Conservation (phyloP, 768 basidiomycete species). For the Hypholoma fasciculare region DNA sequence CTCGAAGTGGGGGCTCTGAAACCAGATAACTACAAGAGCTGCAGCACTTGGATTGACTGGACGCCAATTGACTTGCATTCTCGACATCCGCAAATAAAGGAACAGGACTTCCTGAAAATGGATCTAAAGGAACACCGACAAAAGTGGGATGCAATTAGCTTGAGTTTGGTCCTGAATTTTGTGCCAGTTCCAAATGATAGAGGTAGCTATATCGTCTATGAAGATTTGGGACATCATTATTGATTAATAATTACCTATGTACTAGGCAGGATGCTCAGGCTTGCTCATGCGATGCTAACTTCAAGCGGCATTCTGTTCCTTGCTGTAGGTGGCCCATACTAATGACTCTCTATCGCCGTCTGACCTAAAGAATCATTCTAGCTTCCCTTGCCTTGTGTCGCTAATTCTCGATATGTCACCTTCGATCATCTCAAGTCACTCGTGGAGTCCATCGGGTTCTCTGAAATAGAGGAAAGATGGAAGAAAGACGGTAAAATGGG, state of each 20-base stretch:
- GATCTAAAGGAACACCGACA: conserved; percentile 46
- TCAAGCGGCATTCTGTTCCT: conserved; percentile 66
- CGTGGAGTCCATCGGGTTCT: conserved; percentile 67
- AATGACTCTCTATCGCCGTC: background rate
- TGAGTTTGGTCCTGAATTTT: conserved; percentile 90
- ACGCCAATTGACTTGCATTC: conserved; percentile 84
- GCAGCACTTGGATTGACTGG: conserved; percentile 68
- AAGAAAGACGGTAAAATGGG: conserved; percentile 78
- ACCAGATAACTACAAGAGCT: conserved; percentile 76
- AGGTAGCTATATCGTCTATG: conserved; percentile 44
- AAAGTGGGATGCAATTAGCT: conserved; percentile 79
- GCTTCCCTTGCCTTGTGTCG: conserved; percentile 84
- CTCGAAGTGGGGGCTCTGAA: conserved; percentile 89
- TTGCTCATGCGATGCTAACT: conserved; percentile 58
- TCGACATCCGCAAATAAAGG: conserved; percentile 75
- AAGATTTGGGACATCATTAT: background rate
- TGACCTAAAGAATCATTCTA: conserved; percentile 26
- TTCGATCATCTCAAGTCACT: conserved; percentile 54
- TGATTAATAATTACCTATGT: background rate
- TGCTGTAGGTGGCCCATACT: conserved; percentile 45
- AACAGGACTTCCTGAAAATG: conserved; percentile 83
- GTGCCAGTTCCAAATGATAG: conserved; percentile 72
- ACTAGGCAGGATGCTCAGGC: conserved; percentile 68
- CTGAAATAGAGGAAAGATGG: conserved; percentile 58
- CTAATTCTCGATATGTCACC: conserved; percentile 83